Evolutionary conservation across 2,329 filamentous ascomycete genomes (phyloP).

Genomic region (Penicillium sp.): DNA sequence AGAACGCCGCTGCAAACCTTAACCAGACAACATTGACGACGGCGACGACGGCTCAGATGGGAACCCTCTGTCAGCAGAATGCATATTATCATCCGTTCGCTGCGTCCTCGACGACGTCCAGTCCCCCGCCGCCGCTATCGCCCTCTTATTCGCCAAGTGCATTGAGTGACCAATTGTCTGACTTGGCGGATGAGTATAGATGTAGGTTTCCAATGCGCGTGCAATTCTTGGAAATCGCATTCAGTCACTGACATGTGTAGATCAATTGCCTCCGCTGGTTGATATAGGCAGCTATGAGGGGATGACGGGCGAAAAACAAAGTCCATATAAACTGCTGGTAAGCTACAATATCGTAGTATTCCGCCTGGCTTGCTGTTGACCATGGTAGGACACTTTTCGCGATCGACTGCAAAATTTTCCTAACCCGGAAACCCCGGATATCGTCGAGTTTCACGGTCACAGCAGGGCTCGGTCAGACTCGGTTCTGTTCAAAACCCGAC

Average conservation of each 20-base stretch:
- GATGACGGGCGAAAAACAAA: slow-evolving; percentile 10
- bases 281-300: slow-evolving; percentile 14
- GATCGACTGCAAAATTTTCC: slow-evolving; percentile 32
- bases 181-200: slow-evolving; percentile 29
- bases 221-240: background rate
- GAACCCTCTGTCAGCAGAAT: slow-evolving; percentile 19
- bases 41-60: slow-evolving; percentile 14
- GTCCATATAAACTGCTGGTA: slow-evolving; percentile 26
- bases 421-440: slow-evolving; percentile 26
- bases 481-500: slow-evolving; percentile 30
- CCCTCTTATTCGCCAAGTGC: slow-evolving; percentile 44
- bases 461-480: slow-evolving; percentile 32
- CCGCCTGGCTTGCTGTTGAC: background rate
- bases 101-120: slow-evolving; percentile 30
- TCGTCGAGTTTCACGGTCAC: slow-evolving; percentile 23
- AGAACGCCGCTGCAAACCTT: slow-evolving; percentile 39
- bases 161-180: slow-evolving; percentile 36
- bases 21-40: slow-evolving; percentile 29
- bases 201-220: slow-evolving; percentile 23
- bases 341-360: background rate
- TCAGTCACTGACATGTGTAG: slow-evolving; percentile 11
- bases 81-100: slow-evolving; percentile 28
- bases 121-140: slow-evolving; percentile 43
- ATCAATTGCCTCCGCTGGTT: slow-evolving; percentile 19
- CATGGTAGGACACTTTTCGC: slow-evolving; percentile 38